These are phyloP conservation scores for Xanthoconium stramineum DNA, from an alignment of 768 basidiomycete genomes.

Conservation along the genomic window DNA sequence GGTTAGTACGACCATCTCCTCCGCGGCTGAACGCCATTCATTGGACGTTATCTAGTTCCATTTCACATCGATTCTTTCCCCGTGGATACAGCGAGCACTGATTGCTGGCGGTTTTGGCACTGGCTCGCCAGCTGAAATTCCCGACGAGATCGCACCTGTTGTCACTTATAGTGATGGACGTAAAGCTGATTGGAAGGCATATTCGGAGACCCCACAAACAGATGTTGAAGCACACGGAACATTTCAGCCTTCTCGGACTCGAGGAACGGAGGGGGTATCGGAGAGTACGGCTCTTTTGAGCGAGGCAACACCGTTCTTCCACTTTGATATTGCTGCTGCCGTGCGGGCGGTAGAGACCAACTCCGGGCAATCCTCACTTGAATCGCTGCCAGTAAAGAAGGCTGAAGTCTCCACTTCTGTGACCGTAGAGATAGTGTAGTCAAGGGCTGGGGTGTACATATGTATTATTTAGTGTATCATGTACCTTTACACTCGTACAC, in stretches of 20 bases:
- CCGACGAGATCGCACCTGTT: constrained; percentile 71
- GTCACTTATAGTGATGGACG: constrained; percentile 58
- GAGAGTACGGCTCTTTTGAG: constrained; percentile 38
- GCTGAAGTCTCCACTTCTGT: neutral
- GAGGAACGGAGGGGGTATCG: neutral
- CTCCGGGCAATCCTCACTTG: neutral
- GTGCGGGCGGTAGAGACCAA: constrained; percentile 64
- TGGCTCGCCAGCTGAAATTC: constrained; percentile 44
- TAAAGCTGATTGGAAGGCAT: constrained; percentile 22
- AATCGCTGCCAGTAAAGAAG: constrained; percentile 9
- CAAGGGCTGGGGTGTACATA: neutral
- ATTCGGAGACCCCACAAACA: neutral
- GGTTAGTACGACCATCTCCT: constrained; percentile 34
- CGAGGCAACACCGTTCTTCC: constrained; percentile 80
- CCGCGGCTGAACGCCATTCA: neutral
- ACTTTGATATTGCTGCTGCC: constrained; percentile 76
- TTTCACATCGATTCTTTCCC: constrained; percentile 87
- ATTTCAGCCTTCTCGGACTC: constrained; percentile 6
- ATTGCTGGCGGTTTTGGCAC: constrained; percentile 89
- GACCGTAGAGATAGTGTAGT: neutral
- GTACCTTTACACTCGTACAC: neutral
- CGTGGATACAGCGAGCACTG: constrained; percentile 89
- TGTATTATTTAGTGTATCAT: neutral
- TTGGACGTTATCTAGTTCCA: constrained; percentile 64
- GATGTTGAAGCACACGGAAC: constrained; percentile 36